These are phyloP conservation scores for Penicillium parvum DNA, from an alignment of 495 filamentous ascomycete genomes.

Conservation along the genomic window DNA sequence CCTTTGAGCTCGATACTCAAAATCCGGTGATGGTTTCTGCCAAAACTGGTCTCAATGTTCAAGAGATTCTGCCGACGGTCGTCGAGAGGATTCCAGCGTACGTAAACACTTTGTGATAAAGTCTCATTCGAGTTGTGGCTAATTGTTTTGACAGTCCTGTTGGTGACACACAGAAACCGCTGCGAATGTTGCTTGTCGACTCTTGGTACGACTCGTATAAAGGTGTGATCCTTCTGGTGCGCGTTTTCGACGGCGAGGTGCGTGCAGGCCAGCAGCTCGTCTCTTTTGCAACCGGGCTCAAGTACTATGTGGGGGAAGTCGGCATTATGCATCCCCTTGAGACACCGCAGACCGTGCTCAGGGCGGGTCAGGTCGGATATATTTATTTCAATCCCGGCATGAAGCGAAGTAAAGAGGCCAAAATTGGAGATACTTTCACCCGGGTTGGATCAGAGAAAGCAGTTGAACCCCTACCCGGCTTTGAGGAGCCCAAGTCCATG, in stretches of 20 bases:
- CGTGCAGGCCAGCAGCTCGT: conserved; percentile 75
- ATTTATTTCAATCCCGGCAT: conserved; percentile 97
- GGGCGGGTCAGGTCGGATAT: conserved; percentile 93
- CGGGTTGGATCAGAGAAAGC: conserved; percentile 70
- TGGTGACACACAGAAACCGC: conserved; percentile 64
- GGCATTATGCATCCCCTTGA: conserved; percentile 94
- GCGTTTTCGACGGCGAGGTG: conserved; percentile 85
- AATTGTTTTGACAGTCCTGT: conserved; percentile 47
- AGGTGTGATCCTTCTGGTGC: conserved; percentile 86
- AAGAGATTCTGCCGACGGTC: conserved; percentile 72
- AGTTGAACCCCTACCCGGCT: conserved; percentile 81
- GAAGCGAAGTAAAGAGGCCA: conserved; percentile 91
- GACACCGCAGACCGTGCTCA: conserved; percentile 70
- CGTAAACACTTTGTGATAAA: conserved; percentile 11
- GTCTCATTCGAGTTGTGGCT: conserved; percentile 6
- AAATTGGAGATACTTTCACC: conserved; percentile 93
- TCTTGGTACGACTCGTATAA: conserved; percentile 97
- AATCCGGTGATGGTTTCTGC: conserved; percentile 84
- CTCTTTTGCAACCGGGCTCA: conserved; percentile 79
- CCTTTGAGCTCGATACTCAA: conserved; percentile 81
- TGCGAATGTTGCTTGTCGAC: conserved; percentile 87
- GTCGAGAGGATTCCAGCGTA: conserved; percentile 76
- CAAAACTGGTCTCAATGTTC: conserved; percentile 87
- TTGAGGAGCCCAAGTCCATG: conserved; percentile 98
- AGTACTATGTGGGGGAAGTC: conserved; percentile 92